phyloP scores from a whole-genome alignment of 2,329 filamentous ascomycete species.

The Pseudogymnoascus sp. region DNA sequence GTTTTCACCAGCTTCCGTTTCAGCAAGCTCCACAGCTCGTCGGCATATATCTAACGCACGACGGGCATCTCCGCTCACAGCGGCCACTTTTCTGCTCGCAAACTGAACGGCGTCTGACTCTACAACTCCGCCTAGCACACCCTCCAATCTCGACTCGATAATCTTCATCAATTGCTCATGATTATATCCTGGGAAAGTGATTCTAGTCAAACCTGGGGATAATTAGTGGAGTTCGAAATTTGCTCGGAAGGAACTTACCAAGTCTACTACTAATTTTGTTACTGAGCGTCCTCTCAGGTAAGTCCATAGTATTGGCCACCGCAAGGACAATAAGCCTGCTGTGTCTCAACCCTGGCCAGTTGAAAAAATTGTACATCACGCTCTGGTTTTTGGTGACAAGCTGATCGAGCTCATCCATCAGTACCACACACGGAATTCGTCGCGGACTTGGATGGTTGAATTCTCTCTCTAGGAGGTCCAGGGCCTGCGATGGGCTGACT shows the following conservation, averaged over 20 bases:
- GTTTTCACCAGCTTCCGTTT: constrained; percentile 48
- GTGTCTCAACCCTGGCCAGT: constrained; percentile 89
- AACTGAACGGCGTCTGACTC: constrained; percentile 93
- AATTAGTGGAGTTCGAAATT: constrained; percentile 6
- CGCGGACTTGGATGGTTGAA: constrained; percentile 87
- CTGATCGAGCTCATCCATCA: constrained; percentile 98
- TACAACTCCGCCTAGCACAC: constrained; percentile 81
- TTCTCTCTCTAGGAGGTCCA: constrained; percentile 84
- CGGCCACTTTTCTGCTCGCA: constrained; percentile 90
- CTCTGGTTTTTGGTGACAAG: constrained; percentile 96
- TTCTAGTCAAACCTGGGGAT: constrained; percentile 65
- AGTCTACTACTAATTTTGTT: constrained; percentile 96
- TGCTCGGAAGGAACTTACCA: constrained; percentile 30
- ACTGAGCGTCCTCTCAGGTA: constrained; percentile 89
- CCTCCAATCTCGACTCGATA: constrained; percentile 85
- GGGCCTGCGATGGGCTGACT: constrained; percentile 82
- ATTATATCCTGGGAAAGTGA: constrained; percentile 95
- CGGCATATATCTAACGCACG: constrained; percentile 92
- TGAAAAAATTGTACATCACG: constrained; percentile 99
- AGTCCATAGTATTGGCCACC: constrained; percentile 97
- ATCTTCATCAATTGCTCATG: constrained; percentile 97
- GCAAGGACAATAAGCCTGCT: constrained; percentile 91
- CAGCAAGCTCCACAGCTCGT: constrained; percentile 88
- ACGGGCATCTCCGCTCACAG: constrained; percentile 88
- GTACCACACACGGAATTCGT: constrained; percentile 85